Base-by-base conservation (phyloP, 306 rosid genomes). In the Corylus heterophylla region DNA sequence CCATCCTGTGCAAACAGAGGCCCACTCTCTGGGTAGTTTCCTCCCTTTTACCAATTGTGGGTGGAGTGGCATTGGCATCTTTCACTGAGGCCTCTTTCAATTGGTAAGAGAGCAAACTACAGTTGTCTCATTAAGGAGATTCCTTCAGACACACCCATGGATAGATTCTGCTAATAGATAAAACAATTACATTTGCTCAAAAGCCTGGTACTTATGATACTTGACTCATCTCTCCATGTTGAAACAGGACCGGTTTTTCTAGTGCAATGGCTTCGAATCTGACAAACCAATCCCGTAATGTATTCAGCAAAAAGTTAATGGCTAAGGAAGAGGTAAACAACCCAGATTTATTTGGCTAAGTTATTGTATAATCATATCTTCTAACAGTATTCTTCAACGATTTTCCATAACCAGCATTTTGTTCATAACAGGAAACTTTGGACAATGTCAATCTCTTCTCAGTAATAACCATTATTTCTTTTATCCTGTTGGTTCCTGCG, bases 21-120 rank as follows among this genome's bases (percentile, higher is more conserved):
- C 97, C 98, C 7, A 83, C 79, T 84, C 62, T 90, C 4, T 87
- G 95, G 98, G 92, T 89, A 75, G 90, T 92, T 92, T 80, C 93
- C 61, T 92, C 98, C 69, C 94, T 95, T 54, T 18, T 92, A n/a
- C 98, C 96, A 45, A 89, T 95, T 81, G 92, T 89, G n/a, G 96
- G 98, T 44, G 98, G 98, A 80, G 98, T 92, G 86, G 93, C 85
- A 80, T 54, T 95, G 79, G 94, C 97, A 72, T 95, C 98, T 55
- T 81, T 89, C 87, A 91, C 98, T 29, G 98, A 92, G 88, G 82
- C 91, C 73, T 87, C 98, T 52, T 95, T 95, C 82, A 95, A 95
- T 79, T 92, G 97, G 98, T 95, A 92, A 88, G 74, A 74, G 22
- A 81, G 18, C 71, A 66, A 64, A 69, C 66, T 69, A 37, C 31